A percentile compares a stretch with the other conserved stretches of the same genome.
phyloP scores from a whole-genome alignment of 108 stramenopile species.

The Nannochloropsis gaditana region DNA sequence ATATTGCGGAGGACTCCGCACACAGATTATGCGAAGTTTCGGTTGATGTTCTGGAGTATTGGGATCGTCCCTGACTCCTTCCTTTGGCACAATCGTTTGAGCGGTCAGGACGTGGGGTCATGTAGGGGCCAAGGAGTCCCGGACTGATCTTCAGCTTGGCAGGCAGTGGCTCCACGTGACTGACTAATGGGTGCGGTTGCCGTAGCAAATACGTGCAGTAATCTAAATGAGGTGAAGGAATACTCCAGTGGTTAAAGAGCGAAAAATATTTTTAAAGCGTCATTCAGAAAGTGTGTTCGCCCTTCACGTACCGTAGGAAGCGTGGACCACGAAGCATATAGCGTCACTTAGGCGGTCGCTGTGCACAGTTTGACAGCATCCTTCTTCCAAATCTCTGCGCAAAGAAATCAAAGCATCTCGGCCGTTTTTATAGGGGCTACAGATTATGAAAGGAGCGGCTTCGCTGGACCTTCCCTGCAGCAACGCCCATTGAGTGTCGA shows the following conservation, averaged over 20 bases:
- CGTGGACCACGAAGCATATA: neutral
- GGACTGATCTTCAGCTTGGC: constrained; percentile 6
- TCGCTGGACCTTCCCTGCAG: neutral
- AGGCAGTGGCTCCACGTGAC: neutral
- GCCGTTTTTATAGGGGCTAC: neutral
- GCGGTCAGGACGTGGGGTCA: neutral
- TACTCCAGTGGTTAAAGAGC: too few species aligned
- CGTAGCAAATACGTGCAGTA: neutral
- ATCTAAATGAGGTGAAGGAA: neutral
- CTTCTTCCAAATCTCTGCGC: neutral
- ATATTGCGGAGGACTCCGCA: neutral
- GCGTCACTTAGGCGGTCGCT: neutral
- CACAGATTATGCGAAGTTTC: too few species aligned
- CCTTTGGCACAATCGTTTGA: neutral
- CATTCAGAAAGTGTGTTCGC: too few species aligned
- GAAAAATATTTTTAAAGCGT: too few species aligned
- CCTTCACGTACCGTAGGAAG: neutral
- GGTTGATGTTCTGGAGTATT: too few species aligned
- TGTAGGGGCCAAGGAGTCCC: neutral
- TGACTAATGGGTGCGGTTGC: neutral
- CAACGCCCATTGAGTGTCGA: constrained; percentile 2
- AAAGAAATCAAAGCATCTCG: neutral
- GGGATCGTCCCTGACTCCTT: too few species aligned
- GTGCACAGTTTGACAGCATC: neutral
- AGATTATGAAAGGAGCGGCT: neutral